Conservation (phyloP, 108 stramenopile genomes). For the Licmophora abbreviata region DNA sequence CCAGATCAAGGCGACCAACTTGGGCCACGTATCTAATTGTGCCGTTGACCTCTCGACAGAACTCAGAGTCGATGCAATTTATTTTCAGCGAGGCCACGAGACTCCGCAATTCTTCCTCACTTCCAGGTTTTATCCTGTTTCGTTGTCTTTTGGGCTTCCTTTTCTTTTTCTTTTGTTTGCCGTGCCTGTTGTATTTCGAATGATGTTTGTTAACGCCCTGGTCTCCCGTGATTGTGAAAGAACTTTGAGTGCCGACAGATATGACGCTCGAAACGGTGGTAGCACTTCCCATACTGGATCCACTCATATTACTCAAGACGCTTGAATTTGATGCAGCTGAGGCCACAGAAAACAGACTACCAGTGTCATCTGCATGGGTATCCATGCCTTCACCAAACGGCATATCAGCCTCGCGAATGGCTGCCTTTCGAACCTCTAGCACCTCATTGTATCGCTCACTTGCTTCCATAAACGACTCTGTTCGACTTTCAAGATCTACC, state of each 20-base stretch:
- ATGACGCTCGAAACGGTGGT: constrained; percentile 72
- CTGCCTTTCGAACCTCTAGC: constrained; percentile 56
- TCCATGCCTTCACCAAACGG: constrained; percentile 8
- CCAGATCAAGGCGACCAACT: constrained; percentile 27
- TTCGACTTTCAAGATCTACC: constrained; percentile 53
- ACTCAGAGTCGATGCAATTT: constrained; percentile 38
- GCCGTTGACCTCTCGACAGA: constrained; percentile 40
- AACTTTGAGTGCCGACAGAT: constrained; percentile 50
- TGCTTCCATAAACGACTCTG: constrained; percentile 39
- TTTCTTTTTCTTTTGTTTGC: constrained; percentile 63
- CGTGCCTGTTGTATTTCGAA: constrained; percentile 73
- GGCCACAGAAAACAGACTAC: constrained; percentile 70
- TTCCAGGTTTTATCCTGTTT: constrained; percentile 60
- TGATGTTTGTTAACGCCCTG: constrained; percentile 62
- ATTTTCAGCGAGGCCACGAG: constrained; percentile 37
- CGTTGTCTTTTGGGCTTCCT: constrained; percentile 37
- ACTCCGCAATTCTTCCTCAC: constrained; percentile 64
- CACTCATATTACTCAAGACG: constrained; percentile 48
- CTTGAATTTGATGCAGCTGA: constrained; percentile 57
- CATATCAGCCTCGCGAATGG: constrained; percentile 32
- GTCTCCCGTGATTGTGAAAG: constrained; percentile 63
- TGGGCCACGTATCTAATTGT: constrained; percentile 58
- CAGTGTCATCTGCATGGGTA: constrained; percentile 40
- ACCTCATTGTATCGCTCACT: constrained; percentile 52
- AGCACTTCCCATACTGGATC: constrained; percentile 34